Conservation (phyloP, 2,329 filamentous ascomycete genomes). For the Colletotrichum sp. region DNA sequence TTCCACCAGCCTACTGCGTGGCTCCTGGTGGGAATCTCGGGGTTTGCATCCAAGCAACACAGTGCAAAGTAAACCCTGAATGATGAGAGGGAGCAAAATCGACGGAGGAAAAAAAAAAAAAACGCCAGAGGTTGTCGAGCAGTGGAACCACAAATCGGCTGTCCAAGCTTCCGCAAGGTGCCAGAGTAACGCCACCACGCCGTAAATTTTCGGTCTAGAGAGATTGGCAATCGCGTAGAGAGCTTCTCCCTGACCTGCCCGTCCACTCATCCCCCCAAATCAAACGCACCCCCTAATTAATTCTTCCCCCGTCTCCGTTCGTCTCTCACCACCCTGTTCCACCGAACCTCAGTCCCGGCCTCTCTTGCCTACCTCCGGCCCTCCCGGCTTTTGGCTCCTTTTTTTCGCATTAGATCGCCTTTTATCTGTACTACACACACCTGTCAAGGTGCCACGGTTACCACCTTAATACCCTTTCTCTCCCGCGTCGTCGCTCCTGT, state of each 20-base stretch:
- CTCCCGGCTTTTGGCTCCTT: constrained; percentile 19
- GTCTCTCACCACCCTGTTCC: constrained; percentile 14
- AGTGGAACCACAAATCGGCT: constrained; percentile 20
- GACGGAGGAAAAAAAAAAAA: not conserved
- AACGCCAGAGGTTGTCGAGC: constrained; percentile 2
- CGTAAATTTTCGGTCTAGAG: constrained; percentile 12
- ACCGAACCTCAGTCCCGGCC: constrained; percentile 16
- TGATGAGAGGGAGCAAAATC: not conserved
- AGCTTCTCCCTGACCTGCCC: constrained; percentile 9
- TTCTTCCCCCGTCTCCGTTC: constrained; percentile 2
- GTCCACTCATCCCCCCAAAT: not conserved
- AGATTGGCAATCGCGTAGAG: constrained; percentile 15
- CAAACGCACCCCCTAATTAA: constrained; percentile 18
- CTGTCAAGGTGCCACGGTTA: not conserved
- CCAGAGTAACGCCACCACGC: constrained; percentile 23
- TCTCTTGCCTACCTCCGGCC: constrained; percentile 2
- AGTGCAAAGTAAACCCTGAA: constrained; percentile 10
- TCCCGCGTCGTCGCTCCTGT: not conserved
- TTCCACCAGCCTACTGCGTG: not conserved
- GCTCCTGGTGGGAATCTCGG: constrained; percentile 2
- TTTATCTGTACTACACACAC: not conserved
- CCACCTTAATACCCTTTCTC: constrained; percentile 5
- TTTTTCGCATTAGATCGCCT: constrained; percentile 8
- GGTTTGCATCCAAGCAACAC: not conserved
- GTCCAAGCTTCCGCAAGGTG: constrained; percentile 22